Evolutionary conservation across 2,329 filamentous ascomycete species (phyloP), one percentile per base, ranked within the genome.

Genomic region (Penicillium sp.): DNA sequence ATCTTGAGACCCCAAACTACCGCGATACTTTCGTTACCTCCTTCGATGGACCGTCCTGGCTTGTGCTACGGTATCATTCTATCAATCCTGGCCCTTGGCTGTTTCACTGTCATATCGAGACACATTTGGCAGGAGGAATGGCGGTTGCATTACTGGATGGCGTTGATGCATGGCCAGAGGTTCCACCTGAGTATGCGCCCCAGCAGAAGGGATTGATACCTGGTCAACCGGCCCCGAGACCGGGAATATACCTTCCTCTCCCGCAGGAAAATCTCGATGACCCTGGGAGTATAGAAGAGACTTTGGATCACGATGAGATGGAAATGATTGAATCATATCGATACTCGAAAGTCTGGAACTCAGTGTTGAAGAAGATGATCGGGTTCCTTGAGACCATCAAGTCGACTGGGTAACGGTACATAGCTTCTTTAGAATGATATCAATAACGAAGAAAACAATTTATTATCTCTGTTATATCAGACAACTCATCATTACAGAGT

Each of bases 71-170:
- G 11, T 83, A 84, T 56, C 77, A 81, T 16, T 79, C 77, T 31
- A 71, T 70, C 18, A 81, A 82, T 54, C 80, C 82, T 3, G 81
- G 82, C 0, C 74, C 80, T 0, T 84, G 80, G 75, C 59, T 84
- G 24, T 60, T 85, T 4, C 82, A 84, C 58, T 85, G 82, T 56
- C 82, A 85, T 64, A 79, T 84, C 31, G 73, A 78, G 62, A 77
- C 77, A 27, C 83, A 85, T 56, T 67, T 83, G 53, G 67, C 73
- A 27, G 81, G 81, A 3, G 83, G 83, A 1, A 85, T 85, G 82
- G 72, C 73, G 27, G 67, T 83, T 67, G 77, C 79, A 1, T 75
- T 85, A n/a, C 56, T 75, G n/a, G 73, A 75, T 43, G 73, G 69
- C 1, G 57, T 74, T 18, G 72, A 75, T 58, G 56, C 62, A 13